phyloP scores from a whole-genome alignment of 2,329 filamentous ascomycete species.

The Geosmithia putterillii region DNA sequence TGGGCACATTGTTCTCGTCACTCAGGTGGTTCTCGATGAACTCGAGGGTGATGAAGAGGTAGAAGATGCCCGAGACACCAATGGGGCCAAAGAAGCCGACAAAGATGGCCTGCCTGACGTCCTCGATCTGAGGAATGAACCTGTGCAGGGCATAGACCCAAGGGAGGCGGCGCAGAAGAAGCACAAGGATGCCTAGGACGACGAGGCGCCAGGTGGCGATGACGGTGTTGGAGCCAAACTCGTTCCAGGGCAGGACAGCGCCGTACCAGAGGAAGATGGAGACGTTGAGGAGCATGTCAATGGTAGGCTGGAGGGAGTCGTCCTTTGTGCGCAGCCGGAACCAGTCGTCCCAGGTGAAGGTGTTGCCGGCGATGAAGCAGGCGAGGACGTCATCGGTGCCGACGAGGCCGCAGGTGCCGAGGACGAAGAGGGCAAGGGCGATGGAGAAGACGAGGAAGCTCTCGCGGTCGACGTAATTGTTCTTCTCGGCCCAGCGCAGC shows the following conservation, averaged over 20 bases:
- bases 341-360: slow-evolving; percentile 90
- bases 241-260: slow-evolving; percentile 68
- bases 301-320: slow-evolving; percentile 84
- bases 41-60: slow-evolving; percentile 69
- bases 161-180: slow-evolving; percentile 67
- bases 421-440: slow-evolving; percentile 72
- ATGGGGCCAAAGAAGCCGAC: slow-evolving; percentile 92
- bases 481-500: slow-evolving; percentile 73
- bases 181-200: slow-evolving; percentile 59
- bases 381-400: slow-evolving; percentile 84
- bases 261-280: slow-evolving; percentile 87
- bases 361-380: slow-evolving; percentile 85
- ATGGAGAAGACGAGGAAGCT: slow-evolving; percentile 83
- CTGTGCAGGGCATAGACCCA: slow-evolving; percentile 63
- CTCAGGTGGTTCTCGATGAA: slow-evolving; percentile 47
- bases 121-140: slow-evolving; percentile 67
- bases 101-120: slow-evolving; percentile 64
- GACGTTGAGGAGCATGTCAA: slow-evolving; percentile 89
- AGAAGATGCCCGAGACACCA: slow-evolving; percentile 82
- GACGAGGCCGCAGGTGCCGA: slow-evolving; percentile 76
- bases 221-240: slow-evolving; percentile 53
- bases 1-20: slow-evolving; percentile 41
- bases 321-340: slow-evolving; percentile 81
- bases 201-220: slow-evolving; percentile 66
- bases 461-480: slow-evolving; percentile 72